Base-by-base conservation (phyloP, 805 yeast genomes). In the Clavispora asparagi region DNA sequence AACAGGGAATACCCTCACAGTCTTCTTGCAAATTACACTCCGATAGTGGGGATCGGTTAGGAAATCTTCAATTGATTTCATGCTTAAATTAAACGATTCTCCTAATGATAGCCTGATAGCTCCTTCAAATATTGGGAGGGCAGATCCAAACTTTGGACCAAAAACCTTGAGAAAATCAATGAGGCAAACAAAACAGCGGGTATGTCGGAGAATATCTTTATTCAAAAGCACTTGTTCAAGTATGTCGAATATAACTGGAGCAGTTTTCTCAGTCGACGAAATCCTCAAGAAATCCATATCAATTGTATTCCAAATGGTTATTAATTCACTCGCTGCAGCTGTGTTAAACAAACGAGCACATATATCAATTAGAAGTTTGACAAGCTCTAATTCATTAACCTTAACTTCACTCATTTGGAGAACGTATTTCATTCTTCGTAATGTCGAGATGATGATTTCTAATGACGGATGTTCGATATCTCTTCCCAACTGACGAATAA, bases 351-450 rank as follows among this genome's bases (percentile, higher is more conserved):
- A 52, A 23, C 54, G 58, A n/a, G 56, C 42, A 25, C 65, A 50
- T n/a, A 48, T 47, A 1, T 45, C 41, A 16, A 53, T 47, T 3
- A 68, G 25, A 2, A 65, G 53, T 1, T 44, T 40, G 1, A 53
- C 41, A 8, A 73, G 38, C 16, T 6, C 50, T 10, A 47, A 43
- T 33, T 53, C 39, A 10, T 38, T 31, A n/a, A 61, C 55, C 0
- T 33, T 45, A 2, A 41, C 33, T 2, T 49, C 47, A 8, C 68
- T 66, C 16, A 67, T 41, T 7, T 62, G 39, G 7, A 70, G 52
- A 6, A 76, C 45, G 1, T 70, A 48, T 46, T 74, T 74, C 17
- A 78, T 43, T 44, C 59, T 65, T 45, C 79, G 61, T 6, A 77
- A 50, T 43, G 5, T 58, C 12, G 1, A 54, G 8, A 38, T 51